A percentile compares a stretch with the other conserved stretches of the same genome.
These are phyloP conservation scores for Chytridium lagenaria DNA, from an alignment of 371 early-diverging fungal species.

Conservation along the genomic window DNA sequence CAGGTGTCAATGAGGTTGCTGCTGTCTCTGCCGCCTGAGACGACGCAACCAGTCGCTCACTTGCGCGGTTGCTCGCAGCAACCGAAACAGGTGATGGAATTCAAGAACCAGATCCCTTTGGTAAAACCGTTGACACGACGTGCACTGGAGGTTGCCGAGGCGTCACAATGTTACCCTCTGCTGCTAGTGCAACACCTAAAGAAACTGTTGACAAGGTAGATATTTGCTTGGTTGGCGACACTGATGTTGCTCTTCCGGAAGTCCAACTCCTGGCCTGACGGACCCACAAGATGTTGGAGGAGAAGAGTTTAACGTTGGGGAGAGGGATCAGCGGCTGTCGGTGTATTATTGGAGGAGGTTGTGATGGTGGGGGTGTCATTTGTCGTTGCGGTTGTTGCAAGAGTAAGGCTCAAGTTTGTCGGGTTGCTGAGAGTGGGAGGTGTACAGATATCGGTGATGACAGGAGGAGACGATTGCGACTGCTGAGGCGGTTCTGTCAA, in stretches of 20 bases:
- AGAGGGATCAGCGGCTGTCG: background rate
- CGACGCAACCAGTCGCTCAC: background rate
- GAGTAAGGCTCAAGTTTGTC: background rate
- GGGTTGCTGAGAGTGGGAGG: background rate
- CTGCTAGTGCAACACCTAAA: background rate
- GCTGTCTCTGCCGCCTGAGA: background rate
- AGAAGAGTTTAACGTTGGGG: background rate
- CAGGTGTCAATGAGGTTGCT: background rate
- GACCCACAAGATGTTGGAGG: conserved; percentile 1
- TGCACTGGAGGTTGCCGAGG: background rate
- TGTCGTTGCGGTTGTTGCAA: background rate
- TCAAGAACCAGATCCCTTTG: conserved; percentile 15
- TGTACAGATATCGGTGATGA: background rate
- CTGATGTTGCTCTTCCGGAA: conserved; percentile 14
- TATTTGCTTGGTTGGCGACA: background rate
- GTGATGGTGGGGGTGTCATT: background rate
- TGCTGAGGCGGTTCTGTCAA: background rate
- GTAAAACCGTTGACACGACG: conserved; percentile 15
- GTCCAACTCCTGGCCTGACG: conserved; percentile 11
- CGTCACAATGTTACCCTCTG: background rate
- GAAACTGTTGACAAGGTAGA: background rate
- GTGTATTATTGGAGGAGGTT: background rate
- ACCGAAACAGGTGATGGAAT: conserved; percentile 2
- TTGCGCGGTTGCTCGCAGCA: background rate
- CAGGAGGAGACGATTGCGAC: background rate